A percentile compares a stretch with the other conserved stretches of the same genome.
These are phyloP conservation scores for Yamadazyma dendronema DNA, from an alignment of 1,139 yeast species.

Conservation along the genomic window DNA sequence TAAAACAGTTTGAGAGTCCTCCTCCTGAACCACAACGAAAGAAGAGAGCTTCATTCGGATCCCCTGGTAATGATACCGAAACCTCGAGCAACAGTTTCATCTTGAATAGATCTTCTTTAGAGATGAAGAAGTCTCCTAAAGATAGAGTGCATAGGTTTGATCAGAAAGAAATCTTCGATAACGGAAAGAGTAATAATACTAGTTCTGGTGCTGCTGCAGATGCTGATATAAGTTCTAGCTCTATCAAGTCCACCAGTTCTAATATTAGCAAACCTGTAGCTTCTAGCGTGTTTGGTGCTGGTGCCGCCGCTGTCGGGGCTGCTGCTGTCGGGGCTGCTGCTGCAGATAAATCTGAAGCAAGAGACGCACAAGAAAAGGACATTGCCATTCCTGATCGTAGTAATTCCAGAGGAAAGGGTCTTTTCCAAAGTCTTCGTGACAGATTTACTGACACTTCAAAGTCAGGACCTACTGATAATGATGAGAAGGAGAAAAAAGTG, in stretches of 20 bases:
- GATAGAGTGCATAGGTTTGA: conserved; percentile 4
- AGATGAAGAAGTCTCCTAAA: conserved; percentile 16
- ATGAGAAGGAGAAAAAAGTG: conserved; percentile 1
- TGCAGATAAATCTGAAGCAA: not conserved
- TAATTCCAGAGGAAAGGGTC: conserved; percentile 25
- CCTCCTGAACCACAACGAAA: conserved; percentile 24
- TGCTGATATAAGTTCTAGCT: conserved; percentile 4
- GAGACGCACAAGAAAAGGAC: not conserved
- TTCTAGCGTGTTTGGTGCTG: conserved; percentile 2
- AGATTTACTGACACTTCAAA: conserved; percentile 18
- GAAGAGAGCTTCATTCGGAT: conserved; percentile 10
- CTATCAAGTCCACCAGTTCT: conserved; percentile 1
- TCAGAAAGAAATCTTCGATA: not conserved
- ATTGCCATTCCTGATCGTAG: conserved; percentile 5
- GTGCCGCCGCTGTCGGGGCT: conserved; percentile 8
- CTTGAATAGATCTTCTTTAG: conserved; percentile 19
- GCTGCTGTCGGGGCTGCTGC: conserved; percentile 4
- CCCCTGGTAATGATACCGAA: conserved; percentile 11
- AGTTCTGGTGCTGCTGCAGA: conserved; percentile 7
- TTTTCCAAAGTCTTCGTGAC: conserved; percentile 36
- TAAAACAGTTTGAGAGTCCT: conserved; percentile 39
- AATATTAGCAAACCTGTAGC: not conserved
- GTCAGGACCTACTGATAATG: conserved; percentile 8
- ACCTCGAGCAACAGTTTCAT: conserved; percentile 17
- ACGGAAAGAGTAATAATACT: not conserved